These are phyloP conservation scores for Cantharellus anzutake DNA, from an alignment of 768 basidiomycete genomes.

Conservation along the genomic window DNA sequence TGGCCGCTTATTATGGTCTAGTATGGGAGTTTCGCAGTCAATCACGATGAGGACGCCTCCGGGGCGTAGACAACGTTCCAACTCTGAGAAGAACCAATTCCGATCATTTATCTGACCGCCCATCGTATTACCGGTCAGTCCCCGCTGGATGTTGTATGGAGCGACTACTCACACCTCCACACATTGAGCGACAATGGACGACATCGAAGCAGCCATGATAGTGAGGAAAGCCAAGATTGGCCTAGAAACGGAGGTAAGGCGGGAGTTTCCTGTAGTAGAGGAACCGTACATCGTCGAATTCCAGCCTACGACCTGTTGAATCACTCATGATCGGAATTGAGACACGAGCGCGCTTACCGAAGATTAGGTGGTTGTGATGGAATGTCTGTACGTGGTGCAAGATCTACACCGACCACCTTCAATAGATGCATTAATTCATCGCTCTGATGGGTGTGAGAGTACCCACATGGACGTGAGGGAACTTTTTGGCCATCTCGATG, in stretches of 20 bases:
- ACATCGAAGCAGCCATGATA: constrained; percentile 17
- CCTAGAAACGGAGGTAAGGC: constrained; percentile 9
- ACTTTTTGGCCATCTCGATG: constrained; percentile 18
- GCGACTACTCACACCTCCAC: constrained; percentile 14
- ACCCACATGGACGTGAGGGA: constrained; percentile 14
- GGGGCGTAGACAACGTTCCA: constrained; percentile 15
- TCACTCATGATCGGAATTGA: background rate
- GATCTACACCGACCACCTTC: constrained; percentile 18
- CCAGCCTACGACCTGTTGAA: constrained; percentile 11
- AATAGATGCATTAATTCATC: background rate
- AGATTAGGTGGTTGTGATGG: background rate
- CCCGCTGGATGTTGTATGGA: no score
- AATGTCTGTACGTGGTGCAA: constrained; percentile 12
- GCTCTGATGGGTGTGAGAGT: background rate
- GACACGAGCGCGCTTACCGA: background rate
- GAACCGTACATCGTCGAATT: constrained; percentile 19
- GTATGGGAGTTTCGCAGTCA: constrained; percentile 13
- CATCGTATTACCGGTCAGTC: no score
- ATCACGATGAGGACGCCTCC: constrained; percentile 17
- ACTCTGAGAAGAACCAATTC: constrained; percentile 14
- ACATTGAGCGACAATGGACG: constrained; percentile 17
- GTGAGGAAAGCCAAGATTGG: constrained; percentile 19
- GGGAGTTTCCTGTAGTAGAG: constrained; percentile 1
- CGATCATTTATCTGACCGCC: constrained; percentile 16
- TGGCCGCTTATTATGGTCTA: background rate